Evolutionary conservation across 2,329 filamentous ascomycete genomes (phyloP).

Genomic region (Coniosporium tulheliwenetii): DNA sequence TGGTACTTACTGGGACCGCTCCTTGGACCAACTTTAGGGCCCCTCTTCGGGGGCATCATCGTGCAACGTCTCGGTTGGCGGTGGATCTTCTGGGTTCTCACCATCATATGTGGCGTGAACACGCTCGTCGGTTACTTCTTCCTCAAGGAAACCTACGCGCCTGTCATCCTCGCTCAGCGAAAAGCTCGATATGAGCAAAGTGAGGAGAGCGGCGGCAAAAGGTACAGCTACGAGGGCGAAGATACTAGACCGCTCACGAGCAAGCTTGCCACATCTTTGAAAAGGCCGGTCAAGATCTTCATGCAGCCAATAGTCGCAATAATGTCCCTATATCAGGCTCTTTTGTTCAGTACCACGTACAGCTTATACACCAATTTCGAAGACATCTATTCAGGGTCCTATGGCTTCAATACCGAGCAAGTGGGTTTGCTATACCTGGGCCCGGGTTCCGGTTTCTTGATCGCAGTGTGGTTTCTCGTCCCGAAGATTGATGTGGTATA

Average conservation of each 20-base stretch:
- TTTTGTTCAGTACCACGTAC: conserved; percentile 32
- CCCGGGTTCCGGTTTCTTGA: conserved; percentile 27
- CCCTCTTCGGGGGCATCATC: conserved; percentile 27
- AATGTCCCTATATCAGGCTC: conserved; percentile 30
- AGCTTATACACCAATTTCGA: conserved; percentile 33
- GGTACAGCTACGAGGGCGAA: conserved; percentile 27
- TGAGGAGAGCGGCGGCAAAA: conserved; percentile 16
- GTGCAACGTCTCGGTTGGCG: conserved; percentile 29
- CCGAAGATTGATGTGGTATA: conserved; percentile 32
- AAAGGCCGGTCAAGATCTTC: conserved; percentile 25
- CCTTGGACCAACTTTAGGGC: conserved; percentile 26
- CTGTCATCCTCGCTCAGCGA: conserved; percentile 20
- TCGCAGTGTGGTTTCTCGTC: conserved; percentile 29
- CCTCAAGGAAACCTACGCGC: conserved; percentile 28
- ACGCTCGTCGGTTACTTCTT: conserved; percentile 27
- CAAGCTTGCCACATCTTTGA: conserved; percentile 22
- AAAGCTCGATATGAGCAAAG: conserved; percentile 14
- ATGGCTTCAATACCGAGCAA: conserved; percentile 29
- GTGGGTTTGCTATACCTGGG: conserved; percentile 30
- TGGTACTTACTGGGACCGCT: conserved; percentile 29
- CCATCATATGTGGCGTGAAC: conserved; percentile 25
- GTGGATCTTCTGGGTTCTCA: conserved; percentile 33
- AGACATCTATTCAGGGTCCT: conserved; percentile 25
- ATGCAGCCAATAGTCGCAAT: conserved; percentile 29
- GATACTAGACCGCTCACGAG: conserved; percentile 20